Conservation (phyloP, 768 basidiomycete genomes). For the Russula sp. region DNA sequence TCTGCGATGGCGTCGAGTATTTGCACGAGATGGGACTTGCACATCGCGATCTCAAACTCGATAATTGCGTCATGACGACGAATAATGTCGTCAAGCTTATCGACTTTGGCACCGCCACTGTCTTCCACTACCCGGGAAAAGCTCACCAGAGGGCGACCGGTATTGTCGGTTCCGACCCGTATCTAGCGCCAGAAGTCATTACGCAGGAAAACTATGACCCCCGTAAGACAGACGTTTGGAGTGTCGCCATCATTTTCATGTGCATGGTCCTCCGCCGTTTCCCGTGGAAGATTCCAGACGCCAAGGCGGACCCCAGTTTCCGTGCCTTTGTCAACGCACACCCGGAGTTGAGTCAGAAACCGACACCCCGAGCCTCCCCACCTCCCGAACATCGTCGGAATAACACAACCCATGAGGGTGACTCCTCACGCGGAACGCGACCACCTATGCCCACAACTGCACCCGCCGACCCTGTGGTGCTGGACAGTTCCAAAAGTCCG, state of each 20-base stretch:
- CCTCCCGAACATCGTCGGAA: background rate
- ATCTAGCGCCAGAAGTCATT: slow-evolving; percentile 95
- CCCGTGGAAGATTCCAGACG: slow-evolving; percentile 98
- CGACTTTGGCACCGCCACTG: slow-evolving; percentile 99
- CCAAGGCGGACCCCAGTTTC: slow-evolving; percentile 88
- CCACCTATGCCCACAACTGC: slow-evolving; percentile 7
- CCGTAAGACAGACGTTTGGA: slow-evolving; percentile 97
- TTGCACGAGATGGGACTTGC: slow-evolving; percentile 96
- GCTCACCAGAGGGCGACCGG: slow-evolving; percentile 71
- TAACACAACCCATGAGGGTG: background rate
- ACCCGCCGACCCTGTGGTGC: slow-evolving; percentile 10
- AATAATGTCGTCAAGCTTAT: slow-evolving; percentile 96
- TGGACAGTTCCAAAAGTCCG: slow-evolving; percentile 8
- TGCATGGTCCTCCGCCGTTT: slow-evolving; percentile 98
- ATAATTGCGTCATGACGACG: slow-evolving; percentile 98
- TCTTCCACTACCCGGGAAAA: slow-evolving; percentile 97
- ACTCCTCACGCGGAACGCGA: background rate
- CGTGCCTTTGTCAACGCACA: slow-evolving; percentile 88
- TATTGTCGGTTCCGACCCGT: slow-evolving; percentile 95
- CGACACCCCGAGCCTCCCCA: slow-evolving; percentile 16
- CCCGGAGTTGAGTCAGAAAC: slow-evolving; percentile 61
- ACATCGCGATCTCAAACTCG: slow-evolving; percentile 97
- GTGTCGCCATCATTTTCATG: slow-evolving; percentile 96
- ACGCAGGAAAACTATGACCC: slow-evolving; percentile 80
- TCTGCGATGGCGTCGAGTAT: slow-evolving; percentile 96